Evolutionary conservation across 257 asterid species (phyloP), one percentile per base, ranked within the genome.

Genomic region (Datura wrightii): DNA sequence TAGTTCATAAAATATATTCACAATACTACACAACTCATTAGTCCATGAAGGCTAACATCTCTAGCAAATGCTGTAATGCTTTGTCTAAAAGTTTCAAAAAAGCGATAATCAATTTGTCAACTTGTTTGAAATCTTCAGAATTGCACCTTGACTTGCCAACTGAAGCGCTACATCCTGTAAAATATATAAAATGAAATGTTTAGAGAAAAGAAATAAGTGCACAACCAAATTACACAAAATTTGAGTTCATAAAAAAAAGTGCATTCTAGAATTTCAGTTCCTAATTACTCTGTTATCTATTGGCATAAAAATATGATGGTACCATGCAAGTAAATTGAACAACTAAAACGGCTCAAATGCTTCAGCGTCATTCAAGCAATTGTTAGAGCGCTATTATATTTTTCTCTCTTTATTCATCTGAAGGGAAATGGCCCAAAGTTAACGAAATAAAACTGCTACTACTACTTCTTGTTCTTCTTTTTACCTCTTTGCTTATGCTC

Each of bases 401-500:
- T 24, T 24, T 10, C 53, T 2, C 31, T 24, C 31, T 24, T 24
- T 24, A 24, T 24, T 24, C 31, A 24, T 24, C 31, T 24, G 31
- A 24, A 24, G 31, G 31, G 31, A 24, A 24, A 48, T 6, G 36
- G 39, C 14, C 5, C 5, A 19, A 59, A 13, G 67, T 2, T 60
- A 19, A 9, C 10, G 5, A 0, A 60, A 60, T 13, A 60, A 19
- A 60, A 60, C 7, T 60, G 16, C 71, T 2, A 36, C 9, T 19
- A 13, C 88, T 19, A 85, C 86, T 80, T 91, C 46, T 85, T 90
- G 59, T 69, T 88, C 89, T 87, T 87, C 48, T 1, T 86, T 87
- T 91, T 91, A 19, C 93, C 97, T 87, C 88, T 91, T 93, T 82
- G 94, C 86, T 89, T 94, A 6, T 92, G 31, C 95, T 88, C 97